A percentile compares a stretch with the other conserved stretches of the same genome.
Evolutionary conservation across 495 filamentous ascomycete species (phyloP).

Genomic region (Barbatosphaeria neglecta): DNA sequence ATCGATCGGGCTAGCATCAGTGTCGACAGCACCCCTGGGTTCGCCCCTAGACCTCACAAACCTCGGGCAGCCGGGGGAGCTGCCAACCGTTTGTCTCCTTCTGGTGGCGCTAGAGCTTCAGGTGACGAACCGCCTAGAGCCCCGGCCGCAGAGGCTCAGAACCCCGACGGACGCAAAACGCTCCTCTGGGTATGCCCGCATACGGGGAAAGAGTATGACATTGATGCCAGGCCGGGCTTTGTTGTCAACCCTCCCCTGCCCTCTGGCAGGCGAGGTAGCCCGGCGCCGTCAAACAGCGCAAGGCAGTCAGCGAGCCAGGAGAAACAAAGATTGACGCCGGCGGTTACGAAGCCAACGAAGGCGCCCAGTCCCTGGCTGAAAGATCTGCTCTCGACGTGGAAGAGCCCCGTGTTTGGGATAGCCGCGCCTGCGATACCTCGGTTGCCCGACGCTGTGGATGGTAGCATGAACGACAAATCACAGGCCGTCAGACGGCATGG

Average conservation of each 20-base stretch:
- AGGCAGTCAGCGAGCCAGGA: neutral
- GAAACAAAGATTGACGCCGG: neutral
- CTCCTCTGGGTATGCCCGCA: neutral
- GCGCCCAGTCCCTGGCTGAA: slow-evolving; percentile 26
- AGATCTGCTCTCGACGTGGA: slow-evolving; percentile 22
- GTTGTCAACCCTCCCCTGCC: slow-evolving; percentile 4
- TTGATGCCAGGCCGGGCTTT: slow-evolving; percentile 19
- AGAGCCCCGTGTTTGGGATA: slow-evolving; percentile 25
- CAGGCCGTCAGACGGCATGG: slow-evolving; percentile 13
- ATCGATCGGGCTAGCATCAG: too few relatives aligned
- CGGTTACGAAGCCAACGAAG: slow-evolving; percentile 4
- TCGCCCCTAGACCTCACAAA: slow-evolving; percentile 8
- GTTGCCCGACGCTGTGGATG: slow-evolving; percentile 12
- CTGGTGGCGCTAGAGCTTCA: neutral
- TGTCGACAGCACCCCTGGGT: slow-evolving; percentile 16
- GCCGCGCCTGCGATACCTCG: slow-evolving; percentile 26
- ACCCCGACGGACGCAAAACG: neutral
- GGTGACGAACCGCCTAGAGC: too few relatives aligned
- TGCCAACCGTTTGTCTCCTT: neutral
- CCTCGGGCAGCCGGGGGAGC: too few relatives aligned
- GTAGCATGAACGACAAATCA: slow-evolving; percentile 10
- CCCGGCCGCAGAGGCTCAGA: neutral
- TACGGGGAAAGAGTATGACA: neutral
- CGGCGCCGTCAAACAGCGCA: too few relatives aligned
- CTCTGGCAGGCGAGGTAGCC: neutral